phyloP scores from a whole-genome alignment of 768 basidiomycete genomes.

The Phylloporus sp. region DNA sequence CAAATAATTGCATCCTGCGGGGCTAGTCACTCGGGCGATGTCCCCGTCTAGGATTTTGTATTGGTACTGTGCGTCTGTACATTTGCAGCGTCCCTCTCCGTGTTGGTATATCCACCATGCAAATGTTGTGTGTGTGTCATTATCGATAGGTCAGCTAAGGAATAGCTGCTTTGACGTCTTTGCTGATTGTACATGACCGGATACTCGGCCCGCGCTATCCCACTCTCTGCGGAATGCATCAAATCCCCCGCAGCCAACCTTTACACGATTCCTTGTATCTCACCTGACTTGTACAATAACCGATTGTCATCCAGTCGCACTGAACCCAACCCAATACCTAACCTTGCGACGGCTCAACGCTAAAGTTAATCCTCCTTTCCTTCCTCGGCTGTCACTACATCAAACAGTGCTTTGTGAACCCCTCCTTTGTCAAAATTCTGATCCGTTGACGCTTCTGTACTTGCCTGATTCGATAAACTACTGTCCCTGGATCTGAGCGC shows the following conservation, averaged over 20 bases:
- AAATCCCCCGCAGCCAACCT: not conserved
- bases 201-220: not conserved
- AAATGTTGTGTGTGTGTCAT: not conserved
- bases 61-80: not conserved
- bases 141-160: not conserved
- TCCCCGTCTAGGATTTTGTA: not conserved
- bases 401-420: not conserved
- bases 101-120: not conserved
- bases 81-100: too few relatives aligned
- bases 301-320: not conserved
- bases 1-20: not conserved
- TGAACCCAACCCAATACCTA: not conserved
- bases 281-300: too few relatives aligned
- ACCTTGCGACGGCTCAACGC: too few relatives aligned
- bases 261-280: too few relatives aligned
- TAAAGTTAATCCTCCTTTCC: not conserved
- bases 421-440: not conserved
- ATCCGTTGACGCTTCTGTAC: not conserved
- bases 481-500: not conserved
- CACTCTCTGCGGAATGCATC: not conserved
- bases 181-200: too few relatives aligned
- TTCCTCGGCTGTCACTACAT: not conserved
- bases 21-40: not conserved
- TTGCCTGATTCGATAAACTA: not conserved
- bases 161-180: too few relatives aligned